Conservation (phyloP, 768 basidiomycete species). For the Pisolithus sp. region DNA sequence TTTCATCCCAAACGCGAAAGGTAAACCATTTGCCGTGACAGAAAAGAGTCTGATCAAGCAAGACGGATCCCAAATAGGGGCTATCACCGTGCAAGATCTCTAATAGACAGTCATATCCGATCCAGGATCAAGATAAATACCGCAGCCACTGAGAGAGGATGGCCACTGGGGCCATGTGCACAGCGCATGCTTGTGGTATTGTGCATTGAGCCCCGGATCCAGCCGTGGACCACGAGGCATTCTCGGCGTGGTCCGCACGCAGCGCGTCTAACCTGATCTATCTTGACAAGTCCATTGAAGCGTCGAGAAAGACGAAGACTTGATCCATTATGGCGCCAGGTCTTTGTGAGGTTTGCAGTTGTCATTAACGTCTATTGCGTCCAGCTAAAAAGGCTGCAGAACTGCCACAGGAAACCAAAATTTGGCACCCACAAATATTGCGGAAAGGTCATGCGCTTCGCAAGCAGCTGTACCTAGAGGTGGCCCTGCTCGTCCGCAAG, state of each 20-base stretch:
- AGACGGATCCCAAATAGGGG: constrained; percentile 6
- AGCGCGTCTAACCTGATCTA: constrained; percentile 7
- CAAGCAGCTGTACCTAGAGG: constrained; percentile 22
- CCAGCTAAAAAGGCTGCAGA: constrained; percentile 26
- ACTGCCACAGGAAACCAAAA: constrained; percentile 51
- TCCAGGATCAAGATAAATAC: constrained; percentile 6
- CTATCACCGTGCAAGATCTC: neutral
- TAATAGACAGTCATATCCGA: constrained; percentile 3
- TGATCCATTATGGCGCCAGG: constrained; percentile 20
- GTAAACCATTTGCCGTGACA: constrained; percentile 8
- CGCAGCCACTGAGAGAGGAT: neutral
- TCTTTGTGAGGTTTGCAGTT: constrained; percentile 25
- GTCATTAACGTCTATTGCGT: neutral
- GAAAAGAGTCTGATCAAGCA: constrained; percentile 9
- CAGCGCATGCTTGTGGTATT: constrained; percentile 3
- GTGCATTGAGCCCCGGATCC: constrained; percentile 4
- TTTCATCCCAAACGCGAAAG: neutral
- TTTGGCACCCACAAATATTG: constrained; percentile 50
- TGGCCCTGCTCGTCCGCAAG: constrained; percentile 5
- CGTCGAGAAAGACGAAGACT: constrained; percentile 1
- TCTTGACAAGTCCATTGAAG: constrained; percentile 3
- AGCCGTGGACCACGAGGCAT: constrained; percentile 24
- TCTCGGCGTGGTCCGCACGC: neutral
- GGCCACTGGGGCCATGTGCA: neutral
- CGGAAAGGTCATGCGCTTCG: constrained; percentile 48